phyloP scores from a whole-genome alignment of 192 early-diverging fungal species.

The Ramicandelaber brevisporus region DNA sequence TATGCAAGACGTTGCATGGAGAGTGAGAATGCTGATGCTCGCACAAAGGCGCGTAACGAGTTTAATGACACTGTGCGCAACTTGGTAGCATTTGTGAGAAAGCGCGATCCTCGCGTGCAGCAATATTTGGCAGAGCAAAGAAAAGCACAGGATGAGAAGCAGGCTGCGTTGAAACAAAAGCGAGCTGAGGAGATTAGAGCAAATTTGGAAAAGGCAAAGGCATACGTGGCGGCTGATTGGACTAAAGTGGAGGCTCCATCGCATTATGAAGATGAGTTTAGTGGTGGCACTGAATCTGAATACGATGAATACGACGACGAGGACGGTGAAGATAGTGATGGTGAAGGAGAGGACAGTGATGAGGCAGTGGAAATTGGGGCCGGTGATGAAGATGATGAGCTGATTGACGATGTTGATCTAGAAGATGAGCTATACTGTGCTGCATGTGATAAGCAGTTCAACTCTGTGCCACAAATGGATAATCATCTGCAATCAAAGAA shows the following conservation, averaged over 20 bases:
- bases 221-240: conserved; percentile 52
- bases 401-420: conserved; percentile 14
- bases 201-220: conserved; percentile 16
- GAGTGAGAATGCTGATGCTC: conserved; percentile 62
- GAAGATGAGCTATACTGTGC: conserved; percentile 56
- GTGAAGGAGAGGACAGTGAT: conserved; percentile 10
- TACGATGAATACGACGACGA: conserved; percentile 7
- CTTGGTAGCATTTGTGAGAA: conserved; percentile 49
- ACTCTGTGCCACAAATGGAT: conserved; percentile 43
- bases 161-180: conserved; percentile 22
- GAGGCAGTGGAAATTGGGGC: conserved; percentile 4
- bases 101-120: conserved; percentile 78
- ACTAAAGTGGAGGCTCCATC: conserved; percentile 24
- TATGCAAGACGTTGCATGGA: conserved; percentile 61
- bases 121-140: conserved; percentile 26
- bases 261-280: conserved; percentile 13
- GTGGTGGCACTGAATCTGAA: conserved; percentile 1
- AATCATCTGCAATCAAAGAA: conserved; percentile 77
- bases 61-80: conserved; percentile 49
- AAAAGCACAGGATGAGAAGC: too few species aligned
- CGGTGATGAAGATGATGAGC: conserved; percentile 9
- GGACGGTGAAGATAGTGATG: conserved; percentile 12
- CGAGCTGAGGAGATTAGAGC: conserved; percentile 27
- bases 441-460: conserved; percentile 74
- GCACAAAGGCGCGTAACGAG: conserved; percentile 45